Percentiles rank a stretch among this genome's conserved stretches.
These are phyloP conservation scores for Phytopythium litorale DNA, from an alignment of 352 stramenopile species.

Conservation along the genomic window DNA sequence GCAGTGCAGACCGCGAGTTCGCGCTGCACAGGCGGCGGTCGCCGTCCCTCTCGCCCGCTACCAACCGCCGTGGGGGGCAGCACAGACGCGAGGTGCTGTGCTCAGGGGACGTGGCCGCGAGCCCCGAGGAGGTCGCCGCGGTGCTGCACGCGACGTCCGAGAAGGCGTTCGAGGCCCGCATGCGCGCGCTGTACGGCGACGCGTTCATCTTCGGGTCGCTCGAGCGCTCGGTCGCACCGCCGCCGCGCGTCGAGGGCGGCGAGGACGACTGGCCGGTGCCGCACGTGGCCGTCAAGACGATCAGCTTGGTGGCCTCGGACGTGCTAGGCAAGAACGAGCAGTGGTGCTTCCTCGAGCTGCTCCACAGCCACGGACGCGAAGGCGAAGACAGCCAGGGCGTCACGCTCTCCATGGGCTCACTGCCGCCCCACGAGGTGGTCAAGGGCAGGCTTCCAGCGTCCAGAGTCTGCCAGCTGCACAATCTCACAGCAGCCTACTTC, in stretches of 20 bases:
- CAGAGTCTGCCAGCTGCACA: conserved; percentile 16
- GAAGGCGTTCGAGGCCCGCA: conserved; percentile 16
- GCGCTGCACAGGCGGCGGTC: not conserved
- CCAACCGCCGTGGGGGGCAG: not conserved
- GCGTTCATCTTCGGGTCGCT: conserved; percentile 28
- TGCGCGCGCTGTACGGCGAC: conserved; percentile 32
- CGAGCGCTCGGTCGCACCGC: not conserved
- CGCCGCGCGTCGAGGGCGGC: not conserved
- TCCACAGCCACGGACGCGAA: conserved; percentile 9
- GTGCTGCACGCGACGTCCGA: conserved; percentile 16
- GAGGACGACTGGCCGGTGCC: not conserved
- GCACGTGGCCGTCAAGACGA: conserved; percentile 4
- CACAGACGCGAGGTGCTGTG: conserved; percentile 22
- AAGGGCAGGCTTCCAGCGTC: conserved; percentile 12
- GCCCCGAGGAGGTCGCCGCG: conserved; percentile 26
- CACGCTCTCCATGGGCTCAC: conserved; percentile 25
- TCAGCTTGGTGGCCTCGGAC: conserved; percentile 7
- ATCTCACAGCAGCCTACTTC: conserved; percentile 16
- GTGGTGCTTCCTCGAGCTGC: conserved; percentile 28
- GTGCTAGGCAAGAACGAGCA: conserved; percentile 22
- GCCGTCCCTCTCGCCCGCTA: not conserved
- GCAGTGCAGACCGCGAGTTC: conserved; percentile 1
- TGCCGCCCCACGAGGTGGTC: conserved; percentile 14
- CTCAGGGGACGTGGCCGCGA: conserved; percentile 18
- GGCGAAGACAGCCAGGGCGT: conserved; percentile 15